These are phyloP conservation scores for Mucor irregularis DNA, from an alignment of 371 early-diverging fungal species.

Conservation along the genomic window DNA sequence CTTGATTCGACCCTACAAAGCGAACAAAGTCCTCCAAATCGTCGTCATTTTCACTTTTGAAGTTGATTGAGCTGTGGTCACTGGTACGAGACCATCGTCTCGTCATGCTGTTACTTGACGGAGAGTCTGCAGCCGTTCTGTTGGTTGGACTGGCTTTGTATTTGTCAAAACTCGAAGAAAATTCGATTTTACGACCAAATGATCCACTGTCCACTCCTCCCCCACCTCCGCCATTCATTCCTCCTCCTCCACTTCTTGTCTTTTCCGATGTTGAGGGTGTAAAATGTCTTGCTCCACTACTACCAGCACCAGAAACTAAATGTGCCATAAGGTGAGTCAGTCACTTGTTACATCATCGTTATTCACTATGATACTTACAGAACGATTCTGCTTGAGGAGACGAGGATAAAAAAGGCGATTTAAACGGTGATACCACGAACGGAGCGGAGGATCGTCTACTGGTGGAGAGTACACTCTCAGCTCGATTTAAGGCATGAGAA, in stretches of 20 bases:
- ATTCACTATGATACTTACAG: constrained; percentile 33
- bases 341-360: too few relatives aligned
- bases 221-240: too few relatives aligned
- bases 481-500: background rate
- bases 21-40: constrained; percentile 63
- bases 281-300: constrained; percentile 1
- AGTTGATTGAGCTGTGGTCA: constrained; percentile 26
- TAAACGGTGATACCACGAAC: constrained; percentile 67
- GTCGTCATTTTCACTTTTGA: constrained; percentile 23
- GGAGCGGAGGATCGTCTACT: constrained; percentile 20
- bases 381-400: constrained; percentile 49
- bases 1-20: constrained; percentile 56
- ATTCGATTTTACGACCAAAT: constrained; percentile 30
- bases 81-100: constrained; percentile 33
- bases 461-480: too few relatives aligned
- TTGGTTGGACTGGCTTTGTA: constrained; percentile 27
- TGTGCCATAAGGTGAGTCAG: background rate
- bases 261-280: constrained; percentile 1
- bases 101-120: constrained; percentile 24
- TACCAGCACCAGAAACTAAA: constrained; percentile 16
- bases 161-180: constrained; percentile 40
- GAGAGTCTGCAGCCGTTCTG: constrained; percentile 3
- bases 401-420: constrained; percentile 69
- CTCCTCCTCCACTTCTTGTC: too few relatives aligned
- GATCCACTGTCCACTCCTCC: constrained; percentile 15